These are phyloP conservation scores for Nidularia pulvinata DNA, from an alignment of 768 basidiomycete genomes.

Conservation along the genomic window DNA sequence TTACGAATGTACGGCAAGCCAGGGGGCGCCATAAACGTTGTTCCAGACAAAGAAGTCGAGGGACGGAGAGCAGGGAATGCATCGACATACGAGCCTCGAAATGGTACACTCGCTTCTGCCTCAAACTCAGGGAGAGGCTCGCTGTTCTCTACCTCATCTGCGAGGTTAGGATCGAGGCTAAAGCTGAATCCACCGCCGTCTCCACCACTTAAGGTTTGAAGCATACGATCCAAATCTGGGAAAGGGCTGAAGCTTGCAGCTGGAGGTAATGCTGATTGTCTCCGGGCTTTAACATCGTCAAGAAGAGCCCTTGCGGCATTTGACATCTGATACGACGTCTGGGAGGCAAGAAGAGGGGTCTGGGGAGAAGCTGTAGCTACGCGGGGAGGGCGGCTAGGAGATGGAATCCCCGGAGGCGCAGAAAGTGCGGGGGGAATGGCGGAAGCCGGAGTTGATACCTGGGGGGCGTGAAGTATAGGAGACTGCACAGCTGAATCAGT, in stretches of 20 bases:
- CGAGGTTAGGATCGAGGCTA: conserved; percentile 81
- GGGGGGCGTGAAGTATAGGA: conserved; percentile 39
- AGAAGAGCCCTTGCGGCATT: conserved; percentile 82
- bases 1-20: conserved; percentile 50
- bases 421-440: conserved; percentile 49
- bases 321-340: conserved; percentile 83
- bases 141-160: conserved; percentile 38
- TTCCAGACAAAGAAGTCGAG: conserved; percentile 16
- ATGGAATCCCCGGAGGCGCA: conserved; percentile 63
- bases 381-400: conserved; percentile 52
- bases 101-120: conserved; percentile 50
- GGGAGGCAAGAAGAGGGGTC: conserved; percentile 50
- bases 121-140: conserved; percentile 52
- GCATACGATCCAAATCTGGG: conserved; percentile 87
- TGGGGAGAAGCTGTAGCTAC: conserved; percentile 49
- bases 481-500: conserved; percentile 25
- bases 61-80: conserved; percentile 65
- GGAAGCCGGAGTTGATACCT: conserved; percentile 18
- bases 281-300: conserved; percentile 78
- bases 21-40: conserved; percentile 47
- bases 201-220: conserved; percentile 67
- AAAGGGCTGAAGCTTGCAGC: conserved; percentile 61
- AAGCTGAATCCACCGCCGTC: conserved; percentile 82
- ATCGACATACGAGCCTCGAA: conserved; percentile 66
- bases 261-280: conserved; percentile 51